Base-by-base conservation (phyloP, 495 filamentous ascomycete genomes). In the Penicillium chermesinum region DNA sequence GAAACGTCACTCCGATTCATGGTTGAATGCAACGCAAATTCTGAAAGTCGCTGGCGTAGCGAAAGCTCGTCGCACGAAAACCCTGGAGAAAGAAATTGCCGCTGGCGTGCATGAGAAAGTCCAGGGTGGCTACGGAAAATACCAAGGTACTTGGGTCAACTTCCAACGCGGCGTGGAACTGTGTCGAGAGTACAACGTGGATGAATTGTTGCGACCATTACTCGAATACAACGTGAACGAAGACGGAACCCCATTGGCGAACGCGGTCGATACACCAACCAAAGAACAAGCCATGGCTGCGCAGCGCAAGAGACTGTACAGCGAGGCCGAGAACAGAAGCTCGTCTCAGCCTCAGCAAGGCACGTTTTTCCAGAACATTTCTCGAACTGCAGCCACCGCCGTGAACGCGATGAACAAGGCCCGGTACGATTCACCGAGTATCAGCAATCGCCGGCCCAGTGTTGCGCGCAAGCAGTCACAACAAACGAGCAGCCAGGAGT, bases 231-330 rank as follows among this genome's bases (percentile, higher is more conserved):
- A 95, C 65, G 86, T 91, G 74, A 83, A 91, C 46, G 88, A 88
- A 2, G 77, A 78, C 15, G 71, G 76, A n/a, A 72, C 73, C 2
- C 63, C 75, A 32, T 77, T 82, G 27, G 71, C 84, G 40, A 77
- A 79, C 49, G 69, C 73, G 25, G 76, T 90, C 41, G 83, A 95
- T 46, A 98, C 93, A 3, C 93, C 93, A 0, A 98, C 93, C n/a
- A 98, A 98, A 65, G 93, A 98, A 68, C 93, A 98, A 67, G 93
- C 93, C 44, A 95, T 96, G 93, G 94, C 93, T 20, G 94, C 94
- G 12, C 89, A 95, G 63, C 75, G 93, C 48, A 97, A 98, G 62
- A 80, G 91, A 47, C 88, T 96, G 58, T 94, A 87, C 55, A 82
- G 82, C 16, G 78, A 77, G 35, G 73, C 82, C 16, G 84, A 94